phyloP scores from a whole-genome alignment of 75 land plant species.

The Isoetes taiwanensis region DNA sequence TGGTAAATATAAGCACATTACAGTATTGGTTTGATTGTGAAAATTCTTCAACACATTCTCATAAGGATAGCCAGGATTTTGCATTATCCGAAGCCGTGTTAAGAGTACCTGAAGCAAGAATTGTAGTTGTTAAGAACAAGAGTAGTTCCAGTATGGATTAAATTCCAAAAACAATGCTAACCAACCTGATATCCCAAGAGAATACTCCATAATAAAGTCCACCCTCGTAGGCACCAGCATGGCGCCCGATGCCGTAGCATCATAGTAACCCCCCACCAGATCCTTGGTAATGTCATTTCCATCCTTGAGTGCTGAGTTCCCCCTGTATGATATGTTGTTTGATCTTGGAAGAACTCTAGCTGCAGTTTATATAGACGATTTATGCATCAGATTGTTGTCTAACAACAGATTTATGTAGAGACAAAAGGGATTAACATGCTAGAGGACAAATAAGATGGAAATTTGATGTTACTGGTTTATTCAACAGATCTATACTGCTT shows the following conservation, averaged over 20 bases:
- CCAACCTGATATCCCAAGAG: conserved; percentile 69
- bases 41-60: conserved; percentile 49
- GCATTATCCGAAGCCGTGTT: conserved; percentile 56
- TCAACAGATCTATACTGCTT: background rate
- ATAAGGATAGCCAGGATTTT: conserved; percentile 81
- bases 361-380: conserved; percentile 19
- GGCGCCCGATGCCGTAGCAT: too few relatives aligned
- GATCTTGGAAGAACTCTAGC: conserved; percentile 67
- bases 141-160: too few relatives aligned
- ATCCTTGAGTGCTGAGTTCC: conserved; percentile 49
- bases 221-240: conserved; percentile 22
- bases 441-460: too few relatives aligned
- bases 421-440: background rate
- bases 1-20: conserved; percentile 65
- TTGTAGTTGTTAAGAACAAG: too few relatives aligned
- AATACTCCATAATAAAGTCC: conserved; percentile 40
- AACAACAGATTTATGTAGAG: background rate
- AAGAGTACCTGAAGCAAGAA: conserved; percentile 76
- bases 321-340: conserved; percentile 52
- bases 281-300: conserved; percentile 51
- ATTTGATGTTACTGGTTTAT: background rate
- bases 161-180: too few relatives aligned
- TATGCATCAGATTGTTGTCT: too few relatives aligned
- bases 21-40: conserved; percentile 50
- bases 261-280: conserved; percentile 72